These are phyloP conservation scores for Torulaspora pretoriensis DNA, from an alignment of 1,139 yeast genomes.

Conservation along the genomic window DNA sequence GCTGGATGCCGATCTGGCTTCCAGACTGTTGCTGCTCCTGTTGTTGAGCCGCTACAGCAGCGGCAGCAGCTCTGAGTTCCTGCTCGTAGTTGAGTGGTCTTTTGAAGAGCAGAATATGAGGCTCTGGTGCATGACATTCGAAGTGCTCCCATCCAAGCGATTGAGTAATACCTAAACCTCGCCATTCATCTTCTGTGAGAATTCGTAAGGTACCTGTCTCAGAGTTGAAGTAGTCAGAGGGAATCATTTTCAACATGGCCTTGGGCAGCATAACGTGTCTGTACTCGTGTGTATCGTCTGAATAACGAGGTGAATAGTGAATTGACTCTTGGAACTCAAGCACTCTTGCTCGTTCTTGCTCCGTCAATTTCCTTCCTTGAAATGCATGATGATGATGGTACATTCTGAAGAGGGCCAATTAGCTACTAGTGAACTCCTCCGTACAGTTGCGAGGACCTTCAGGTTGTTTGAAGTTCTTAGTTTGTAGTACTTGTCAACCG, in stretches of 20 bases:
- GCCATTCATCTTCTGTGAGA: constrained; percentile 93
- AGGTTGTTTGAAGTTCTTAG: background rate
- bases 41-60: constrained; percentile 30
- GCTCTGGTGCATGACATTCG: constrained; percentile 98
- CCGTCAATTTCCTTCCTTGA: constrained; percentile 65
- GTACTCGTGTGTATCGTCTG: constrained; percentile 84
- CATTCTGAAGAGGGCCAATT: constrained; percentile 16
- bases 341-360: constrained; percentile 78
- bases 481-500: background rate
- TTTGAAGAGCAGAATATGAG: constrained; percentile 89
- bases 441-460: background rate
- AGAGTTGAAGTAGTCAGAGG: constrained; percentile 92
- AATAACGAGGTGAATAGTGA: constrained; percentile 88
- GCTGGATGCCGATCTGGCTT: constrained; percentile 12
- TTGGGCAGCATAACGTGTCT: constrained; percentile 97
- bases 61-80: constrained; percentile 33
- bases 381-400: constrained; percentile 36
- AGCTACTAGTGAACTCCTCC: background rate
- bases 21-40: constrained; percentile 24
- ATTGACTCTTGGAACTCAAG: constrained; percentile 91
- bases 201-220: constrained; percentile 93
- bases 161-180: constrained; percentile 96
- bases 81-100: constrained; percentile 45
- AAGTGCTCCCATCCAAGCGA: constrained; percentile 98
- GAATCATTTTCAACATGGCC: constrained; percentile 89